Evolutionary conservation across 805 yeast genomes (phyloP), one percentile per base, ranked within the genome.

Genomic region (Brettanomyces nanus): DNA sequence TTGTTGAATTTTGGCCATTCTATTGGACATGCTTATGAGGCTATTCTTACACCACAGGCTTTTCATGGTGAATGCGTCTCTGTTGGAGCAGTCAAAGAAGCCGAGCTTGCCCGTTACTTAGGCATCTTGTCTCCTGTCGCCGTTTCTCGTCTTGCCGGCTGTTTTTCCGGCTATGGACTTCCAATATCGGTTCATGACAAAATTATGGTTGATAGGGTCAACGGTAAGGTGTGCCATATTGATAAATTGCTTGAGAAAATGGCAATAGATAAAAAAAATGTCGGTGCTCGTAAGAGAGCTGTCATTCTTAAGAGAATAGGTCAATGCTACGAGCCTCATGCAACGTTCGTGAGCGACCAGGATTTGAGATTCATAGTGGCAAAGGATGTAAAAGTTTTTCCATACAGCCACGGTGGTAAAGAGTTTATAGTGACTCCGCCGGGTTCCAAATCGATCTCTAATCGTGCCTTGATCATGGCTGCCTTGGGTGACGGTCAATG

Each of bases 51-150:
- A 4, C 98, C 98, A 6, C 86, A 89, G 59, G 92, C 95, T 19
- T 71, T 92, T 32, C 98, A 92, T 54, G 98, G 98, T 43, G 98
- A 92, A 63, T 92, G 98, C 71, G 98, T 92, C n/a, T 73, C 97
- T n/a, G 73, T 92, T 43, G 98, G 98, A 46, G 83, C 87, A 73
- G 80, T 92, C 25, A 73, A 79, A 52, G 98, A 92, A 61, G 97
- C 97, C 4, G 98, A 92, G 61, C 70, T 92, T 46, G 73, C 96
- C n/a, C 76, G 98, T 54, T 86, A 85, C 59, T 68, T 85, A 52
- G 97, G 97, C 19, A 74, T 85, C 37, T 66, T 92, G 46, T 75
- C 94, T 1, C 92, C 97, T 4, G 90, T 86, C 3, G 96, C 95
- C 2, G 97, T 92, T 19, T 89, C 97, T 2, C 75, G 98, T 53